Base-by-base conservation (phyloP, 2,329 filamentous ascomycete genomes). In the Fusarium ramigenum region DNA sequence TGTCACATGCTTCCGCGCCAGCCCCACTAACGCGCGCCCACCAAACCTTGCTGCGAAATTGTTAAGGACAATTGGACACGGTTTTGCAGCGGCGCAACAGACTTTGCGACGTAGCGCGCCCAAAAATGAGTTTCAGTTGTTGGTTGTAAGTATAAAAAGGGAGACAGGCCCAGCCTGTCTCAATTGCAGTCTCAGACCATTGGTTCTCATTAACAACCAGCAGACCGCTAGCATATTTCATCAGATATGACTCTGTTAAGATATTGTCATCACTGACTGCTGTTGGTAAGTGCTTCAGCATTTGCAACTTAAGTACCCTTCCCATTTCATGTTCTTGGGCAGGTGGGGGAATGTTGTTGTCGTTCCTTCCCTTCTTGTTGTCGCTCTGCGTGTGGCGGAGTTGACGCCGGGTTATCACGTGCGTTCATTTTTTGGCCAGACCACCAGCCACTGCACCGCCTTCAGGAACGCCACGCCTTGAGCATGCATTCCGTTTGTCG, bases 181-280 rank as follows among this genome's bases (percentile, higher is more conserved):
- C 4, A 0, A 2, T 21, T 60, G 47, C 19, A 54, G 36, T 34
- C 58, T 60, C 58, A 60, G 58, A n/a, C n/a, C n/a, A n/a, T n/a
- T n/a, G n/a, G n/a, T n/a, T n/a, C n/a, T n/a, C n/a, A n/a, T n/a
- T n/a, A n/a, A n/a, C n/a, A n/a, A n/a, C n/a, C n/a, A n/a, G n/a
- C n/a, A n/a, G n/a, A n/a, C n/a, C n/a, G n/a, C n/a, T n/a, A n/a
- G n/a, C n/a, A n/a, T n/a, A n/a, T n/a, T n/a, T n/a, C n/a, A n/a
- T n/a, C n/a, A n/a, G n/a, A n/a, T n/a, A n/a, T n/a, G n/a, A n/a
- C n/a, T n/a, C n/a, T n/a, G n/a, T n/a, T n/a, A n/a, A n/a, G n/a
- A n/a, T n/a, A n/a, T n/a, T n/a, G n/a, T n/a, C n/a, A n/a, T 43
- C 47, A 60, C 15, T 43, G 47, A 43, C 47, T 56, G 18, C n/a